Evolutionary conservation across 257 asterid species (phyloP), one percentile per base, ranked within the genome.

Genomic region (Solanum pimpinellifolium): DNA sequence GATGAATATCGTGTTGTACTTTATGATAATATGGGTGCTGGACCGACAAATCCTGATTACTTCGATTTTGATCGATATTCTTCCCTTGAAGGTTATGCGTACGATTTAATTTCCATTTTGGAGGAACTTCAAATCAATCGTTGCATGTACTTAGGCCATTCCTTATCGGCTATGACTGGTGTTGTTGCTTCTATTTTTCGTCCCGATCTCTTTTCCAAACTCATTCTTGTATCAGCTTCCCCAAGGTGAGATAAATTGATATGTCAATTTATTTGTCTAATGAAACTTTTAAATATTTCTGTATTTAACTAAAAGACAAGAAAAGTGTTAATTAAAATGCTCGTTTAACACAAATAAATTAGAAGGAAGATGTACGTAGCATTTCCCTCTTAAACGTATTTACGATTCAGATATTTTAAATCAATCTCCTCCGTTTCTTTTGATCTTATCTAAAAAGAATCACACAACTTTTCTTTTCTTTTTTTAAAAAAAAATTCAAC

Each of bases 11-110:
- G 86, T 9, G 93, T 90, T 8, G 86, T 92, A 2, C 75, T 92
- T 14, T 92, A 89, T 49, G 94, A 92, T 39, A 92, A 92, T 83
- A 92, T 92, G 91, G 94, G 94, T 4, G 86, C 93, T 10, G 94
- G 94, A 2, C 62, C 93, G 3, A 92, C 94, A 0, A 91, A 92
- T 68, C 94, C 93, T 9, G 93, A 92, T n/a, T 91, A 91, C 90
- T 92, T 92, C 23, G 92, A 92, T 39, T 92, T 92, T 59, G 90
- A 92, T 69, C 85, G 92, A 29, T 90, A 92, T 23, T 59, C 92
- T 0, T 81, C 89, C 11, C 92, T 92, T 3, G 90, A 92, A 86
- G 94, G 94, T 3, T 91, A 90, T 82, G 92, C 93, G 2, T 87
- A 87, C 14, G 92, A 92, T 83, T 74, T 92, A 29, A 59, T 92